A percentile compares a stretch with the other conserved stretches of the same genome.
These are phyloP conservation scores for Sporothrix dimorphospora DNA, from an alignment of 2,329 filamentous ascomycete genomes.

Conservation along the genomic window DNA sequence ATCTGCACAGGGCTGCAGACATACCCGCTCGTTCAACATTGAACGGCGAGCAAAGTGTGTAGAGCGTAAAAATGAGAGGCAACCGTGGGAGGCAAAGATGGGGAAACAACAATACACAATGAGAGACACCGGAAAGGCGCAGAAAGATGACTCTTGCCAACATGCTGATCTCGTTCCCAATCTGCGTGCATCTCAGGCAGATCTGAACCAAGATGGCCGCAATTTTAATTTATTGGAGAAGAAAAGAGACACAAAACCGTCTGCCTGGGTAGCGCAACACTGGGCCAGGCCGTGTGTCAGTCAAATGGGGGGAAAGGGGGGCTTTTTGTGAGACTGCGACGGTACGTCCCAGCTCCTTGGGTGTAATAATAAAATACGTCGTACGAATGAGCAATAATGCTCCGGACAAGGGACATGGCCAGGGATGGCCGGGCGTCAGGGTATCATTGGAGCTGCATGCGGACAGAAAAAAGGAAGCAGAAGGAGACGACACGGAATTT, in stretches of 20 bases:
- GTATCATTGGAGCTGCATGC: neutral
- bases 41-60: neutral
- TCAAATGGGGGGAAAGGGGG: neutral
- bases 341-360: neutral
- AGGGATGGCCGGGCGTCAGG: neutral
- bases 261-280: neutral
- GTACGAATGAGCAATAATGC: neutral
- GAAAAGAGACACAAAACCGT: neutral
- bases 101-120: neutral
- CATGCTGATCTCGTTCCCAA: neutral
- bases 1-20: neutral
- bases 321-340: neutral
- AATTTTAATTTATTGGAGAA: neutral
- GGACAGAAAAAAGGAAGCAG: conserved; percentile 3
- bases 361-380: neutral
- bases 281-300: neutral
- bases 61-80: neutral
- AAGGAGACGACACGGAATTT: neutral
- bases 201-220: neutral
- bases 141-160: neutral
- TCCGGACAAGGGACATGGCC: neutral
- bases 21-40: neutral
- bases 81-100: neutral
- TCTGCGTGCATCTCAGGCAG: neutral
- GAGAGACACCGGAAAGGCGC: neutral